These are phyloP conservation scores for Letharia lupina DNA, from an alignment of 495 filamentous ascomycete species.

Conservation along the genomic window DNA sequence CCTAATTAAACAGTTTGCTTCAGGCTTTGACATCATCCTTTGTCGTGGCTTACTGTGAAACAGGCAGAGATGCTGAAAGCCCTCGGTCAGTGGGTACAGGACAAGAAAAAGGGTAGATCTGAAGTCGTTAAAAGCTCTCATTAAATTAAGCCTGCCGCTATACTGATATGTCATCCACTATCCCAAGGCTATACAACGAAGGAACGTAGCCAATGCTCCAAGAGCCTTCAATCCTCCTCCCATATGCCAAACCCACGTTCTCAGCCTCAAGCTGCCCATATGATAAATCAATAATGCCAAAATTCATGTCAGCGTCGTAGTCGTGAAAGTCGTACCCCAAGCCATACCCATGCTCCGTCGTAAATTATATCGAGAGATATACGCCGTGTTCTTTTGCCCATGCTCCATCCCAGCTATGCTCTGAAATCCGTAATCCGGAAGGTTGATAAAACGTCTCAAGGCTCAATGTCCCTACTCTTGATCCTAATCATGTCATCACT, in stretches of 20 bases:
- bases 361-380: neutral
- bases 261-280: neutral
- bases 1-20: neutral
- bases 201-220: slow-evolving; percentile 16
- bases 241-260: slow-evolving; percentile 6
- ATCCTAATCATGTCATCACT: slow-evolving; percentile 71
- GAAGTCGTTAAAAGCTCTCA: neutral
- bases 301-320: slow-evolving; percentile 11
- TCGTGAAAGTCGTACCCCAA: slow-evolving; percentile 12
- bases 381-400: neutral
- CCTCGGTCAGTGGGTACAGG: neutral
- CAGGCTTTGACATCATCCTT: neutral
- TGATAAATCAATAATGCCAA: slow-evolving; percentile 6
- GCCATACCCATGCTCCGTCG: slow-evolving; percentile 13
- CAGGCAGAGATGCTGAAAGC: neutral
- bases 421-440: neutral
- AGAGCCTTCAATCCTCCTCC: neutral
- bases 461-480: slow-evolving; percentile 47
- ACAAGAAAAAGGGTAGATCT: neutral
- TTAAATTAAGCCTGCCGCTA: neutral
- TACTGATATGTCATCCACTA: neutral
- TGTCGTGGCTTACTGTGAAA: neutral
- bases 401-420: neutral
- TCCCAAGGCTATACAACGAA: slow-evolving; percentile 4
- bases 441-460: slow-evolving; percentile 1